phyloP scores from a whole-genome alignment of 1,284 basidiomycete species.

The Sporisorium scitamineum region DNA sequence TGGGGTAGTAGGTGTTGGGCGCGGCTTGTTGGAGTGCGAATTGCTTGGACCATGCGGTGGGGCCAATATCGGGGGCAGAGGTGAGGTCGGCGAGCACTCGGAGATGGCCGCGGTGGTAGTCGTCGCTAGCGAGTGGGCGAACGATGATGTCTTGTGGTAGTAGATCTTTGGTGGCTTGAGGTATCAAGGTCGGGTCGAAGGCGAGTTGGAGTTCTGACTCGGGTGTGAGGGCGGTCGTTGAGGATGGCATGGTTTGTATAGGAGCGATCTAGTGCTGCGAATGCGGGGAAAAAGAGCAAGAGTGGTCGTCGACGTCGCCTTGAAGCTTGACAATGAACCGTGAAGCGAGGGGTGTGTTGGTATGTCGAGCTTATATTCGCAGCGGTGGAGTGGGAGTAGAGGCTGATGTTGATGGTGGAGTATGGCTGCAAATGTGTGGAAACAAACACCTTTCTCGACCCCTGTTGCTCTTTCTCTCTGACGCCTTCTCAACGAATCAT shows the following conservation, averaged over 20 bases:
- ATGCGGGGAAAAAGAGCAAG: background rate
- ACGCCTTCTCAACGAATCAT: background rate
- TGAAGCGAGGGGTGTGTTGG: no score
- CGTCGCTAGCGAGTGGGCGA: slow-evolving; percentile 86
- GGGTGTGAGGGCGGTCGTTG: slow-evolving; percentile 73
- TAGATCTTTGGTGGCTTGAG: slow-evolving; percentile 74
- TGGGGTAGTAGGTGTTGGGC: slow-evolving; percentile 77
- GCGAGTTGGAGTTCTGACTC: slow-evolving; percentile 80
- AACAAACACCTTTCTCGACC: background rate
- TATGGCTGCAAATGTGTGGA: background rate
- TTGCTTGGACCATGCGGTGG: slow-evolving; percentile 71
- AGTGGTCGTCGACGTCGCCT: background rate
- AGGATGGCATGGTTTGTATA: slow-evolving; percentile 42
- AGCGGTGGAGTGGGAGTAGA: background rate
- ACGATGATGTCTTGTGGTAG: slow-evolving; percentile 77
- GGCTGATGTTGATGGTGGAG: no score
- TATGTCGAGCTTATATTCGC: background rate
- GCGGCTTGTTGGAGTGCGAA: slow-evolving; percentile 39
- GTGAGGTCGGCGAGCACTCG: slow-evolving; percentile 84
- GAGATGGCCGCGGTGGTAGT: slow-evolving; percentile 87
- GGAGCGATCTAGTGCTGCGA: background rate
- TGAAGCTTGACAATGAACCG: background rate
- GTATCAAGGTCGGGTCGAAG: slow-evolving; percentile 79
- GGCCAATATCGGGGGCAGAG: slow-evolving; percentile 80
- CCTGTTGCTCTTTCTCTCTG: background rate